Conservation (phyloP, 345 rosid species). For the Lagerstroemia speciosa region DNA sequence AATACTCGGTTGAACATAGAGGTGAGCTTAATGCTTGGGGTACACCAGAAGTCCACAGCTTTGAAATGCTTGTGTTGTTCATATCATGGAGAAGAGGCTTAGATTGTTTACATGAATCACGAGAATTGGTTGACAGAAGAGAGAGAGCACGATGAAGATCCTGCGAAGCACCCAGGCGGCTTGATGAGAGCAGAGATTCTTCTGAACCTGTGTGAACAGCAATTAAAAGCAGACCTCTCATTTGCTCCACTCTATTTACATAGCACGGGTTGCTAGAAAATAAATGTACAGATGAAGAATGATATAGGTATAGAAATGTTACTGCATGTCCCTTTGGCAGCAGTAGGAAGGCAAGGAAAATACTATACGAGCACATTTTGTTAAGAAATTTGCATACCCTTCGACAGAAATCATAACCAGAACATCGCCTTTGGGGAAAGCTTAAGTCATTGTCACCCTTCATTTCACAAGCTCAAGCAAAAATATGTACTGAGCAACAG, state of each 20-base stretch:
- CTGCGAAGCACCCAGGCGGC: constrained; percentile 40
- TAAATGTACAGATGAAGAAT: not conserved
- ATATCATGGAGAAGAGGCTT: not conserved
- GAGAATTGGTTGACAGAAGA: constrained; percentile 93
- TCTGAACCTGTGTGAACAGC: constrained; percentile 43
- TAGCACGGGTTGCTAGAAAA: not conserved
- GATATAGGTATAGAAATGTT: not conserved
- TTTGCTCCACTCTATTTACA: not conserved
- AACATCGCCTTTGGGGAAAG: too few relatives aligned
- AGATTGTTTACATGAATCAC: constrained; percentile 42
- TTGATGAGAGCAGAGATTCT: constrained; percentile 43
- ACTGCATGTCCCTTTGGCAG: not conserved
- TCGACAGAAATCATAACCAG: too few relatives aligned
- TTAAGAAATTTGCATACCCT: too few relatives aligned
- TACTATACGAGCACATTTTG: not conserved
- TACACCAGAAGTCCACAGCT: constrained; percentile 3
- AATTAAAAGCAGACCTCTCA: not conserved
- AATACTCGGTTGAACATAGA: not conserved
- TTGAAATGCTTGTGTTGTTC: constrained; percentile 4
- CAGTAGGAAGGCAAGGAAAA: not conserved
- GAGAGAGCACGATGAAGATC: constrained; percentile 97
- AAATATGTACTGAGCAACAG: too few relatives aligned
- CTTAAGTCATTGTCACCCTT: too few relatives aligned
- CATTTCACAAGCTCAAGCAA: too few relatives aligned
- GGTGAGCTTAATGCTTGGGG: constrained; percentile 6